Evolutionary conservation across 2,329 filamentous ascomycete genomes (phyloP).

Genomic region (Aspergillus sp.): DNA sequence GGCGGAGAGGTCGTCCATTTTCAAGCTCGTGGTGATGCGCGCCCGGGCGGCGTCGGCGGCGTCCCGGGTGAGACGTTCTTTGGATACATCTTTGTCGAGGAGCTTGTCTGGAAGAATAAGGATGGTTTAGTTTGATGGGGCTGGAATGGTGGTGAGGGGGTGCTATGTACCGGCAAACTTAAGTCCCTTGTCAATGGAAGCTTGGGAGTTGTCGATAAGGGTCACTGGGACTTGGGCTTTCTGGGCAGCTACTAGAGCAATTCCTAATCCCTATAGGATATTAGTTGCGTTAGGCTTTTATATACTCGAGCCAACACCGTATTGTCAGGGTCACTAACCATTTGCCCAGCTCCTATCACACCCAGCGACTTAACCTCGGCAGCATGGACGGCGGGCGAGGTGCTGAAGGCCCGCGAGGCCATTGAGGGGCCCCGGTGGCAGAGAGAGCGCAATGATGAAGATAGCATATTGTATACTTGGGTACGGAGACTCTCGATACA

Average conservation of each 20-base stretch:
- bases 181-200: slow-evolving; percentile 83
- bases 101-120: slow-evolving; percentile 72
- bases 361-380: slow-evolving; percentile 83
- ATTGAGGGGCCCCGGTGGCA: slow-evolving; percentile 38
- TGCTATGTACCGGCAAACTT: slow-evolving; percentile 72
- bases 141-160: not conserved
- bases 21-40: slow-evolving; percentile 69
- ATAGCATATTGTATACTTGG: slow-evolving; percentile 34
- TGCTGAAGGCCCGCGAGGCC: slow-evolving; percentile 66
- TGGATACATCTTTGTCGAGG: slow-evolving; percentile 86
- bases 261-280: slow-evolving; percentile 75
- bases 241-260: slow-evolving; percentile 88
- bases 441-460: slow-evolving; percentile 36
- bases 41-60: slow-evolving; percentile 73
- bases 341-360: slow-evolving; percentile 92
- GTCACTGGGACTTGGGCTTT: slow-evolving; percentile 81
- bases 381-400: slow-evolving; percentile 61
- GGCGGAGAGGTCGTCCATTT: slow-evolving; percentile 74
- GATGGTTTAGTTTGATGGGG: not conserved
- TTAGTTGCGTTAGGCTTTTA: slow-evolving; percentile 25
- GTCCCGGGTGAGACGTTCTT: slow-evolving; percentile 79
- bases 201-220: slow-evolving; percentile 80
- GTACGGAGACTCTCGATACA: not conserved
- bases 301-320: not conserved
- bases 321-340: slow-evolving; percentile 62